Evolutionary conservation across 108 stramenopile genomes (phyloP), one percentile per base, ranked within the genome.

Genomic region (Cylindrotheca fusiformis): DNA sequence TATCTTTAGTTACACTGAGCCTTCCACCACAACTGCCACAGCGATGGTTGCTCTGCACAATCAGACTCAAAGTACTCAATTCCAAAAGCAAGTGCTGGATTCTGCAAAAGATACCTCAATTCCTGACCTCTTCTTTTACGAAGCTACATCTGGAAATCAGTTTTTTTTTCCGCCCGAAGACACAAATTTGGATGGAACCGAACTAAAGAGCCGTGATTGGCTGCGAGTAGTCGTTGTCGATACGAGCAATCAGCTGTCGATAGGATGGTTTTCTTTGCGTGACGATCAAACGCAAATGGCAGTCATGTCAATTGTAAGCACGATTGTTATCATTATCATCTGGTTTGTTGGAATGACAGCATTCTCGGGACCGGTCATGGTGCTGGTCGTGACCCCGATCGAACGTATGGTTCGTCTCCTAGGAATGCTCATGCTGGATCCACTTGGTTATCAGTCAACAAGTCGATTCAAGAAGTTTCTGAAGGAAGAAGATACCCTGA

Each of bases 361-460:
- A 4, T 85, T 90, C 65, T 78, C 81, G 0, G 83, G 88, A 29
- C 88, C 88, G 31, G 81, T 86, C 30, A 66, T 65, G 55, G n/a
- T 23, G 12, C 58, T 83, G 66, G 82, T 82, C 45, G 77, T 86
- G 26, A 76, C 72, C 8, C 88, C 88, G 26, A 86, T 90, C 45
- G 88, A 90, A 67, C 58, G 83, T 20, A 90, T 90, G 85, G 81
- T 86, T 8, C 50, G 76, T 20, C 54, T 90, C 12, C 68, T 90
- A 14, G 61, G 65, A 0, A 86, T 90, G 83, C 66, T 90, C 0
- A 79, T 84, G 79, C 64, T 79, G 46, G 88, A 90, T 57, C 88
- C 88, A 4, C 66, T 90, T 26, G 88, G 88, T 0, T 90, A 86
- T 55, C 68, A 81, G 54, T 80, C 68, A 20, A 79, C 88, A 17